phyloP scores from a whole-genome alignment of 2,329 filamentous ascomycete genomes.

The Aureobasidium uvarum region DNA sequence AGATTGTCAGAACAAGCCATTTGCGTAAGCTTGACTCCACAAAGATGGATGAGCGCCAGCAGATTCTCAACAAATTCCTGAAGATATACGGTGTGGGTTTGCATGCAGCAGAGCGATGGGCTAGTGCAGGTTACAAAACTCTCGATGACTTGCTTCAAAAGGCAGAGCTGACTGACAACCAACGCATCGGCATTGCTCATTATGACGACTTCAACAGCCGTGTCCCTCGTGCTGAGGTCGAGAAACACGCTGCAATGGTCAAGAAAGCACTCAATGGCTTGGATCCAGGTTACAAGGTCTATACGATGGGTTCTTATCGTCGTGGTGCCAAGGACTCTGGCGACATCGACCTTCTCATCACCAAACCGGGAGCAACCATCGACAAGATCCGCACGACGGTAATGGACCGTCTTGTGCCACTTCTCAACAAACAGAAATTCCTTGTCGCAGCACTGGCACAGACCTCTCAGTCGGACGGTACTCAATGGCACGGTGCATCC shows the following conservation, averaged over 20 bases:
- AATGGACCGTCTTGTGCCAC: conserved; percentile 61
- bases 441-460: conserved; percentile 66
- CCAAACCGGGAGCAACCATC: conserved; percentile 59
- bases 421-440: conserved; percentile 62
- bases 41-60: conserved; percentile 63
- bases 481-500: conserved; percentile 88
- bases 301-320: conserved; percentile 81
- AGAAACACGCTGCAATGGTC: conserved; percentile 65
- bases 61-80: conserved; percentile 66
- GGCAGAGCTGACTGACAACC: conserved; percentile 65
- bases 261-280: conserved; percentile 56
- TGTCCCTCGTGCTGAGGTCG: conserved; percentile 75
- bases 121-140: conserved; percentile 69
- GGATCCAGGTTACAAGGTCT: conserved; percentile 65
- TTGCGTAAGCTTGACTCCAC: conserved; percentile 71
- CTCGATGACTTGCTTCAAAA: conserved; percentile 66
- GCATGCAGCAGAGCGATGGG: conserved; percentile 69
- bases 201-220: conserved; percentile 75
- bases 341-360: conserved; percentile 85
- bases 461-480: conserved; percentile 56
- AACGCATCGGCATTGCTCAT: conserved; percentile 73
- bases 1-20: conserved; percentile 73
- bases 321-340: conserved; percentile 71
- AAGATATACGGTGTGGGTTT: conserved; percentile 77
- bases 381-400: conserved; percentile 61